phyloP scores from a whole-genome alignment of 148 eudicot genomes.

The Vaccinium vitisidaea region DNA sequence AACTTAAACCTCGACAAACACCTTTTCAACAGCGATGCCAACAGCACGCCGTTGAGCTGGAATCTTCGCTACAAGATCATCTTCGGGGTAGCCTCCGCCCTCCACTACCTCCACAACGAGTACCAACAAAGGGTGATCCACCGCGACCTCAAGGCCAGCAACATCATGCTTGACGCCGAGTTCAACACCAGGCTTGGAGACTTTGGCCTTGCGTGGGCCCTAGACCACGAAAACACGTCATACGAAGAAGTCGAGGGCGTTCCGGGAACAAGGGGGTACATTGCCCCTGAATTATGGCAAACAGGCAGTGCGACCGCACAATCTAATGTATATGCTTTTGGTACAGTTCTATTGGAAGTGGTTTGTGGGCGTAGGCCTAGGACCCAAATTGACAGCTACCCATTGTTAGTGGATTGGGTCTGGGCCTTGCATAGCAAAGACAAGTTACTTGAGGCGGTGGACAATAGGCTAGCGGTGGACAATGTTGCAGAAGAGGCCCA shows the following conservation, averaged over 20 bases:
- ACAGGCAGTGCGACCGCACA: slow-evolving; percentile 72
- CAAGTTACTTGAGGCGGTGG: slow-evolving; percentile 49
- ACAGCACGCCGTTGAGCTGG: slow-evolving; percentile 37
- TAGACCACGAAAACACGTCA: slow-evolving; percentile 65
- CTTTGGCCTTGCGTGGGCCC: slow-evolving; percentile 81
- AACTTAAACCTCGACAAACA: slow-evolving; percentile 80
- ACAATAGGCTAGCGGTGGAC: slow-evolving; percentile 42
- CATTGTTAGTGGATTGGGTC: slow-evolving; percentile 69
- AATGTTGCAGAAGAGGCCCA: slow-evolving; percentile 53
- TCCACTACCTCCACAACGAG: slow-evolving; percentile 66
- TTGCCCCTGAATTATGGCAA: slow-evolving; percentile 86
- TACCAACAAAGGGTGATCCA: slow-evolving; percentile 74
- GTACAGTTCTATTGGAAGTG: slow-evolving; percentile 68
- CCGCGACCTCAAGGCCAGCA: slow-evolving; percentile 83
- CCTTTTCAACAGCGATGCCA: slow-evolving; percentile 37
- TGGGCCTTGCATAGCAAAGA: slow-evolving; percentile 78
- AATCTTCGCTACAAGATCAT: slow-evolving; percentile 43
- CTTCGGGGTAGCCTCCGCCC: slow-evolving; percentile 48
- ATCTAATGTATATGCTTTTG: slow-evolving; percentile 72
- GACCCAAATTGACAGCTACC: slow-evolving; percentile 42
- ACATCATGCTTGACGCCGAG: slow-evolving; percentile 72
- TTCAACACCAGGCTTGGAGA: slow-evolving; percentile 82
- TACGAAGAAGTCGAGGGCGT: slow-evolving; percentile 69
- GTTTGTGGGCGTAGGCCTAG: slow-evolving; percentile 67
- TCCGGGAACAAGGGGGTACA: slow-evolving; percentile 75